Evolutionary conservation across 2,329 filamentous ascomycete genomes (phyloP), one percentile per base, ranked within the genome.

Genomic region (Colletotrichum simmondsii): DNA sequence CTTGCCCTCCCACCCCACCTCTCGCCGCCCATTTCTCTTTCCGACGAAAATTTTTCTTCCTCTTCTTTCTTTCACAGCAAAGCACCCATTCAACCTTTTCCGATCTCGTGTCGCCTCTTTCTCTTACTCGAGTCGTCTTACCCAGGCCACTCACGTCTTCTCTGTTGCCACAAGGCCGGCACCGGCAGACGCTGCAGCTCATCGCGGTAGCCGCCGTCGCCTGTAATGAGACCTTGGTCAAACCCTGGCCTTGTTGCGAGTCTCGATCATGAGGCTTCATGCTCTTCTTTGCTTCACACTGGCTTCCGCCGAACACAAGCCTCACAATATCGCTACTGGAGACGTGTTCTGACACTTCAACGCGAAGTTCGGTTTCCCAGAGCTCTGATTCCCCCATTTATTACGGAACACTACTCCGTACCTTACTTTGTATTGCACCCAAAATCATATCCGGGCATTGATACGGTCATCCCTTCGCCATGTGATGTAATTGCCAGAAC

Each of bases 401-500:
- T 35, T 35, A 8, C 32, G 11, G 32, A 35, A 35, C 32, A 12
- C 32, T 11, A 35, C 30, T 30, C 30, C 30, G 8, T 30, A n/a
- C 24, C 30, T 28, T 30, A 4, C 32, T 35, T 35, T 12, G 32
- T 35, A 12, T 35, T 12, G 32, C 1, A 35, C n/a, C 26, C 37
- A 42, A 12, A 7, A 8, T 10, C 14, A 2, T 28, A 24, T 16
- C 12, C 19, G 53, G 14, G 53, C 42, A 56, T 24, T 2, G n/a
- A 59, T 12, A 4, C 8, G 24, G 24, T 56, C 5, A 28, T 19
- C 16, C 7, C 37, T 7, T 42, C 37, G 37, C 37, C 16, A 19
- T n/a, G 56, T 52, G 54, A 60, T 54, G 22, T 54, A 62, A 11
- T 62, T 66, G 71, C 71, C 71, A 73, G 71, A 66, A 58, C 68